These are phyloP conservation scores for Silene noctiflora DNA, from an alignment of 179 eudicot species.

Conservation along the genomic window DNA sequence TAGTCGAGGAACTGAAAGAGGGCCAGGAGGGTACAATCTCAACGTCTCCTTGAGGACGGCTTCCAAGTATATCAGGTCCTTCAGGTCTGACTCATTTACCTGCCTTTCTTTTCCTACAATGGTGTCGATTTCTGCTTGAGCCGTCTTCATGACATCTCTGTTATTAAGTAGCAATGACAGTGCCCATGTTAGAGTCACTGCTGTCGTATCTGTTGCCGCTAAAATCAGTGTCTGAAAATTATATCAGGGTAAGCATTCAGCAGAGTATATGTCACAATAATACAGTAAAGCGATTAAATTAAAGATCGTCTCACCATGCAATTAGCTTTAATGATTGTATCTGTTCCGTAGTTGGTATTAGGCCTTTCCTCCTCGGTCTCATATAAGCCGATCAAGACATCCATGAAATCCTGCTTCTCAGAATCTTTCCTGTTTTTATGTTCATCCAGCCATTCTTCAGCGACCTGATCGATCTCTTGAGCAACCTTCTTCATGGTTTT, in stretches of 20 bases:
- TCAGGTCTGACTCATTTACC: slow-evolving; percentile 18
- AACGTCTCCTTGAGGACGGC: slow-evolving; percentile 1
- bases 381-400: no score
- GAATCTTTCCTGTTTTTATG: slow-evolving; percentile 17
- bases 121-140: slow-evolving; percentile 17
- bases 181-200: slow-evolving; percentile 7
- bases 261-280: no score
- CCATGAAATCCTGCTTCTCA: background rate
- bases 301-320: no score
- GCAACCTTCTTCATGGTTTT: slow-evolving; percentile 23
- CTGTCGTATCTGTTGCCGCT: slow-evolving; percentile 17
- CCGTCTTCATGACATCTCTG: slow-evolving; percentile 8
- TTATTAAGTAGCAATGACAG: slow-evolving; percentile 11
- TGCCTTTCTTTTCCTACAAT: slow-evolving; percentile 4
- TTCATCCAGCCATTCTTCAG: slow-evolving; percentile 24
- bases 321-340: no score
- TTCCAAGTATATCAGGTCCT: background rate
- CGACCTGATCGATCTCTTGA: slow-evolving; percentile 12
- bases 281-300: no score
- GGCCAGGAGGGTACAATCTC: background rate
- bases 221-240: slow-evolving; percentile 15
- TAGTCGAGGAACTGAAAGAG: background rate
- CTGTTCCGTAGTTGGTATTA: no score
- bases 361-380: no score
- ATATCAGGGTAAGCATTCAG: no score